Conservation (phyloP, 495 filamentous ascomycete species). For the Talaromyces proteolyticus region DNA sequence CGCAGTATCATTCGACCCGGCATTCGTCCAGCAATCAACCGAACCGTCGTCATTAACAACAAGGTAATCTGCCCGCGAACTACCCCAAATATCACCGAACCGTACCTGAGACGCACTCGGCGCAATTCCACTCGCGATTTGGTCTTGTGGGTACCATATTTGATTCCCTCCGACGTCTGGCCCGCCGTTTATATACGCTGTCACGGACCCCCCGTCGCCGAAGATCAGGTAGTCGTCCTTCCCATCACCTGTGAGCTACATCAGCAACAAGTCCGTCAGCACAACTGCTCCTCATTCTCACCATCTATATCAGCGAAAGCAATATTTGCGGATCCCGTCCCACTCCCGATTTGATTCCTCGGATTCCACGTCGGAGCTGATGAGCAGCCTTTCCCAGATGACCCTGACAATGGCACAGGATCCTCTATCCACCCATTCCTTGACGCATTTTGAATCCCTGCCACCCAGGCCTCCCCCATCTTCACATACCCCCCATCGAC, state of each 20-base stretch:
- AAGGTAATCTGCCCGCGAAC: neutral
- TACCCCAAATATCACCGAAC: neutral
- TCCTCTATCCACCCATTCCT: slow-evolving; percentile 1
- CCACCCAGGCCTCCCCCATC: slow-evolving; percentile 34
- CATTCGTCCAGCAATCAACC: neutral
- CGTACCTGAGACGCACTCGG: neutral
- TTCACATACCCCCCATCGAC: slow-evolving; percentile 36
- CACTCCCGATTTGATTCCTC: neutral
- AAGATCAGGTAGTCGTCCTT: neutral
- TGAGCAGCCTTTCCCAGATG: neutral
- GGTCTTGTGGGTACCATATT: neutral
- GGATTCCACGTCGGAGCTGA: neutral
- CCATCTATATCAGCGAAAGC: slow-evolving; percentile 2
- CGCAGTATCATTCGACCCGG: neutral
- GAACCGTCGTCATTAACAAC: neutral
- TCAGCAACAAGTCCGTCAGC: too few relatives aligned
- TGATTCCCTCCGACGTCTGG: neutral
- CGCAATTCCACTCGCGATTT: neutral
- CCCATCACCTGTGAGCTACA: neutral
- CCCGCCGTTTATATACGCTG: neutral
- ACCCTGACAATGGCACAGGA: neutral
- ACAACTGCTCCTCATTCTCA: too few relatives aligned
- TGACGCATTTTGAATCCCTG: slow-evolving; percentile 8
- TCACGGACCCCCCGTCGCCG: neutral
- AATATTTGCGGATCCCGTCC: slow-evolving; percentile 1